Evolutionary conservation across 2,329 filamentous ascomycete species (phyloP).

Genomic region (Tothia fuscella): DNA sequence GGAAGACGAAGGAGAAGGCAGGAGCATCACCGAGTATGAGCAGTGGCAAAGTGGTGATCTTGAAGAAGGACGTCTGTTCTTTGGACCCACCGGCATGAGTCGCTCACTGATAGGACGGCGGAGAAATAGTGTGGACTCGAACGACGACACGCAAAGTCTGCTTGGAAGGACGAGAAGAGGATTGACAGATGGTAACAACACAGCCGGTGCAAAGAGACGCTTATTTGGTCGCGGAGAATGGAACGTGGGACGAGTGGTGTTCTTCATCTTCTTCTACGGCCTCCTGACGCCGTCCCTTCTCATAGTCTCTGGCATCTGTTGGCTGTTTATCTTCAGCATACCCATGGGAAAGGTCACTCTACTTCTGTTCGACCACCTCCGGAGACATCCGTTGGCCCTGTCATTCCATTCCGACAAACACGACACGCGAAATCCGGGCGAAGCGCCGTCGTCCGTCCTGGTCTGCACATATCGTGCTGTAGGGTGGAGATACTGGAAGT

Average conservation of each 20-base stretch:
- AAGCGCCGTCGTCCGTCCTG: slow-evolving; percentile 71
- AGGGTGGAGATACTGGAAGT: slow-evolving; percentile 96
- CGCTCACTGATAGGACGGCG: slow-evolving; percentile 77
- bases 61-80: slow-evolving; percentile 90
- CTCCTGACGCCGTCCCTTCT: slow-evolving; percentile 78
- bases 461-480: slow-evolving; percentile 96
- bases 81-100: slow-evolving; percentile 60
- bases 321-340: slow-evolving; percentile 95
- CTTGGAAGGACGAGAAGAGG: slow-evolving; percentile 55
- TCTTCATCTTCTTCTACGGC: slow-evolving; percentile 93
- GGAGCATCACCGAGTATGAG: slow-evolving; percentile 97
- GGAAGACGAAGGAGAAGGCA: slow-evolving; percentile 88
- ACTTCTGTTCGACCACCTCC: slow-evolving; percentile 79
- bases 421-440: slow-evolving; percentile 58
- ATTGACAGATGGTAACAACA: slow-evolving; percentile 26
- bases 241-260: slow-evolving; percentile 88
- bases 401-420: slow-evolving; percentile 82
- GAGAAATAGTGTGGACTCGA: slow-evolving; percentile 78
- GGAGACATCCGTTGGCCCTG: slow-evolving; percentile 81
- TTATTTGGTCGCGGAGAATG: slow-evolving; percentile 92
- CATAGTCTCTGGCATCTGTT: slow-evolving; percentile 77
- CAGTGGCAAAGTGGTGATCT: slow-evolving; percentile 97
- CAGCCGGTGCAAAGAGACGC: slow-evolving; percentile 54
- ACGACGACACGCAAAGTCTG: slow-evolving; percentile 80
- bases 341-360: slow-evolving; percentile 96